Evolutionary conservation across 192 early-diverging fungal genomes (phyloP), one percentile per base, ranked within the genome.

Genomic region (Backusella psychrophila): DNA sequence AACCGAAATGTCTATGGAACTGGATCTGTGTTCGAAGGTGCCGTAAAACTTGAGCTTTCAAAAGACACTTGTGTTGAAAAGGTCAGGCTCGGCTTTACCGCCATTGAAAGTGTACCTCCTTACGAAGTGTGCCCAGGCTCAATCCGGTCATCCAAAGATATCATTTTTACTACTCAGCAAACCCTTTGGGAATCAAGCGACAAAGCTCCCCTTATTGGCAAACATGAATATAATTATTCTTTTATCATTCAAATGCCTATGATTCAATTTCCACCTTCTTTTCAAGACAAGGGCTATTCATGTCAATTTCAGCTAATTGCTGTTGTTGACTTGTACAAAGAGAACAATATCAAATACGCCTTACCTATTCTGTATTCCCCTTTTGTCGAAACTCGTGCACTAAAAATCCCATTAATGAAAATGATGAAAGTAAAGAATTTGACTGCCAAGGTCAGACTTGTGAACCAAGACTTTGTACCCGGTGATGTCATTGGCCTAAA

Each of bases 11-110:
- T 77, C 12, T 77, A 72, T 66, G 69, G 76, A 44, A 44, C 76
- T 66, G 76, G 76, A 21, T 77, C 76, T 26, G 71, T 77, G 9
- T 59, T 77, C 33, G 71, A 77, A 63, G 76, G 76, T 72, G 59
- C 63, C 12, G 38, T 77, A 53, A 56, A 65, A 26, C 59, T 77
- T 56, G 29, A 36, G 17, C 15, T 53, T 17, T 44, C 8, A 19
- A 53, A 23, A n/a, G 26, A 33, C 19, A 19, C 19, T 6, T 52
- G n/a, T 52, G 33, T 52, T 12, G 49, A 72, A 52, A 72, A 19
- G 6, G 8, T 72, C 35, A 26, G 52, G 3, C 34, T 72, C 46
- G 71, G 23, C 33, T 72, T 72, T 72, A 31, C 33, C n/a, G 71
- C 71, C 15, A 21, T 53, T 35, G 71, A 72, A 56, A 31, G 42